Evolutionary conservation across 2,329 filamentous ascomycete genomes (phyloP).

Genomic region (Stenocarpella maydis): DNA sequence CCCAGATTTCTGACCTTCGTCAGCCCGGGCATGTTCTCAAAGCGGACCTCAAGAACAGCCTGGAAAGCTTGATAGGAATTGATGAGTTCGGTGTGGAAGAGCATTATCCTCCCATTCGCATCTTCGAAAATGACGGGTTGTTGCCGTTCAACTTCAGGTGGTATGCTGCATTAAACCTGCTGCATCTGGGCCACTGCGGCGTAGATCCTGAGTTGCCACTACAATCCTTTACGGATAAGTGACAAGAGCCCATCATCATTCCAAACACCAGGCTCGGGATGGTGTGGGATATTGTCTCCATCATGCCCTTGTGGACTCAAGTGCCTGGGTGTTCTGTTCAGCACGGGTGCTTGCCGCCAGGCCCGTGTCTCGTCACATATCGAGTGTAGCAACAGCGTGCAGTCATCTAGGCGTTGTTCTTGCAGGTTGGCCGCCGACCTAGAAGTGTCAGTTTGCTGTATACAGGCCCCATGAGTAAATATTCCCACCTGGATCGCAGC

Average conservation of each 20-base stretch:
- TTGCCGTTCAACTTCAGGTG: constrained; percentile 11
- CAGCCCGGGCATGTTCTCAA: constrained; percentile 18
- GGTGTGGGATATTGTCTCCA: background rate
- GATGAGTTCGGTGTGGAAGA: constrained; percentile 14
- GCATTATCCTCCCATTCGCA: background rate
- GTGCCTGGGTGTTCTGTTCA: background rate
- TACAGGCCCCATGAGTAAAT: no score
- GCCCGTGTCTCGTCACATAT: background rate
- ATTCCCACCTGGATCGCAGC: constrained; percentile 16
- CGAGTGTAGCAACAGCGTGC: background rate
- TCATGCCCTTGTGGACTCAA: constrained; percentile 1
- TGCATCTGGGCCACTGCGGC: background rate
- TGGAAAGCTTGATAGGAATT: constrained; percentile 18
- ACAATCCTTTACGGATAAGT: background rate
- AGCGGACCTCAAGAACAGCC: constrained; percentile 6
- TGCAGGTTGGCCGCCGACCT: constrained; percentile 8
- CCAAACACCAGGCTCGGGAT: background rate
- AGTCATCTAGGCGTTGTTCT: background rate
- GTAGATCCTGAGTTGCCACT: background rate
- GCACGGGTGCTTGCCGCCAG: background rate
- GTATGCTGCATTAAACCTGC: background rate
- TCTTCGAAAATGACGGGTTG: constrained; percentile 22
- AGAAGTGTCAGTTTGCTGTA: background rate
- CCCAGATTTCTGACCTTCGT: constrained; percentile 14
- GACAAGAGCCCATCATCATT: background rate